Conservation (phyloP, 129 eudicot genomes). For the Saussurea involucrata region DNA sequence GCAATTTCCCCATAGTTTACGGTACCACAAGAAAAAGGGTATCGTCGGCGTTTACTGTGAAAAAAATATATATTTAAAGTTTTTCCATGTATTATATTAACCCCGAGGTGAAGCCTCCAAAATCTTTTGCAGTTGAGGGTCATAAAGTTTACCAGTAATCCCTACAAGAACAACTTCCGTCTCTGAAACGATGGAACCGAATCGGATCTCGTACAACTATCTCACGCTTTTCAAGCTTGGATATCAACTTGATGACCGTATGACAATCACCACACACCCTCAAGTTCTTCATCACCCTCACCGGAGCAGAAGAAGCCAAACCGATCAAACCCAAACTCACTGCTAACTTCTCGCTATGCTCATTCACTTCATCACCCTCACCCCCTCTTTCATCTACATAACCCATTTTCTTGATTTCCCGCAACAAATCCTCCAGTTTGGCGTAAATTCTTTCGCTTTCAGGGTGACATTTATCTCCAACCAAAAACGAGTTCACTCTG, state of each 20-base stretch:
- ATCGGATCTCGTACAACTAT: slow-evolving; percentile 37
- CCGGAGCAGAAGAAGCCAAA: slow-evolving; percentile 36
- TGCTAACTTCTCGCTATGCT: slow-evolving; percentile 47
- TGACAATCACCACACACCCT: slow-evolving; percentile 50
- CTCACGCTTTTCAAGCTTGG: slow-evolving; percentile 37
- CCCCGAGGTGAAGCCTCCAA: too few relatives aligned
- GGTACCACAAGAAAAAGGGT: too few relatives aligned
- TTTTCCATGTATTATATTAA: too few relatives aligned
- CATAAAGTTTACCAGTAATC: slow-evolving; percentile 31
- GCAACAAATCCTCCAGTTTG: slow-evolving; percentile 27
- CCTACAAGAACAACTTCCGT: slow-evolving; percentile 43
- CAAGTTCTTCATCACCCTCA: slow-evolving; percentile 51
- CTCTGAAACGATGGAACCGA: slow-evolving; percentile 48
- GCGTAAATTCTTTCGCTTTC: slow-evolving; percentile 26
- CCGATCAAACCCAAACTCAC: slow-evolving; percentile 34
- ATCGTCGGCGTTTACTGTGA: too few relatives aligned
- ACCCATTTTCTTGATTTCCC: slow-evolving; percentile 35
- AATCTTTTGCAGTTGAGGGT: too few relatives aligned
- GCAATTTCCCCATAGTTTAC: too few relatives aligned
- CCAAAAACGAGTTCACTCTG: slow-evolving; percentile 36
- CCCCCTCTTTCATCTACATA: slow-evolving; percentile 1
- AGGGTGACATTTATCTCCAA: slow-evolving; percentile 41
- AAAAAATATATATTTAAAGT: too few relatives aligned
- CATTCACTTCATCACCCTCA: slow-evolving; percentile 1
- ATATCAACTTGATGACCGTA: slow-evolving; percentile 36